Conservation (phyloP, 805 yeast genomes). For the Wickerhamomyces chambardii region DNA sequence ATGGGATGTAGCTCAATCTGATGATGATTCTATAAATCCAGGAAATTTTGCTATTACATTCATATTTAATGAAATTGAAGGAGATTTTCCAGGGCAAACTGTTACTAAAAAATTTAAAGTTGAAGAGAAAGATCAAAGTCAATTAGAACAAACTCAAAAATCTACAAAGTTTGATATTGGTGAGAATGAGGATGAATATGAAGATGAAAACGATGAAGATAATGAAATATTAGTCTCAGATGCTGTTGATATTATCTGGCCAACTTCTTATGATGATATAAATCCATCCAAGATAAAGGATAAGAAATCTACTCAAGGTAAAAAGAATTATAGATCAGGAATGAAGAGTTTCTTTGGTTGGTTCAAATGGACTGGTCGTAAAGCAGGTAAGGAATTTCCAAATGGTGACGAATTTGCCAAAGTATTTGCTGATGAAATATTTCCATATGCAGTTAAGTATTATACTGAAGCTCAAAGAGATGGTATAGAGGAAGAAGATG, state of each 20-base stretch:
- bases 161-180: constrained; percentile 10
- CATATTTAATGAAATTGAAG: constrained; percentile 37
- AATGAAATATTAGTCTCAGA: constrained; percentile 47
- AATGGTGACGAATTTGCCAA: constrained; percentile 73
- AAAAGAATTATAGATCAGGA: constrained; percentile 55
- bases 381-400: constrained; percentile 70
- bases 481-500: constrained; percentile 42
- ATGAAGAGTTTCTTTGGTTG: constrained; percentile 84
- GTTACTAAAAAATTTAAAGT: constrained; percentile 52
- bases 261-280: constrained; percentile 43
- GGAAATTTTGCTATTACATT: constrained; percentile 55
- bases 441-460: constrained; percentile 77
- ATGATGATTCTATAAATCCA: constrained; percentile 29
- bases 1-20: constrained; percentile 26
- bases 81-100: constrained; percentile 43
- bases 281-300: constrained; percentile 44
- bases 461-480: constrained; percentile 69
- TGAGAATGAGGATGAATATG: constrained; percentile 23
- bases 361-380: constrained; percentile 77
- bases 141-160: constrained; percentile 2
- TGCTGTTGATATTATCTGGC: constrained; percentile 60
- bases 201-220: constrained; percentile 36
- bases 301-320: constrained; percentile 41
- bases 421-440: constrained; percentile 68
- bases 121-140: constrained; percentile 16